phyloP scores from a whole-genome alignment of 1,139 yeast species.

The Kodamaea derodonti region DNA sequence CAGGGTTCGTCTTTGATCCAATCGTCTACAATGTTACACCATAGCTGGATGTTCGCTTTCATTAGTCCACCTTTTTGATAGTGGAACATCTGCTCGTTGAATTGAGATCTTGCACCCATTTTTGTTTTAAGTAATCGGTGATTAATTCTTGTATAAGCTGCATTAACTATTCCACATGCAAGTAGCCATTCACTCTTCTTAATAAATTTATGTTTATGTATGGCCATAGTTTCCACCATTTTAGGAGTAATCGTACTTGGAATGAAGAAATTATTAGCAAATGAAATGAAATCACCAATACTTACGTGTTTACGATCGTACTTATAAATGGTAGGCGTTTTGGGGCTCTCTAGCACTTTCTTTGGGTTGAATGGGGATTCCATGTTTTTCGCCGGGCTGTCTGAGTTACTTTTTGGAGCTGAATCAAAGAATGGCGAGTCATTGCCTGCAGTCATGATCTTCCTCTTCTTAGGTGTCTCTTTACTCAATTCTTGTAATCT shows the following conservation, averaged over 20 bases:
- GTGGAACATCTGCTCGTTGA: slow-evolving; percentile 47
- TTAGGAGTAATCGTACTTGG: slow-evolving; percentile 50
- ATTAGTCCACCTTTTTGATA: slow-evolving; percentile 52
- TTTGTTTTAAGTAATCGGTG: slow-evolving; percentile 39
- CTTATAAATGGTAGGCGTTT: slow-evolving; percentile 15
- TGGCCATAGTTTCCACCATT: slow-evolving; percentile 48
- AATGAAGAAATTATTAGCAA: slow-evolving; percentile 61
- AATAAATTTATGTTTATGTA: slow-evolving; percentile 47
- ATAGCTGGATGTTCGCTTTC: slow-evolving; percentile 44
- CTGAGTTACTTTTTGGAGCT: background rate
- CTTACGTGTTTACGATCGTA: slow-evolving; percentile 26
- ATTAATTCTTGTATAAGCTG: slow-evolving; percentile 55
- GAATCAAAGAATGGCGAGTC: background rate
- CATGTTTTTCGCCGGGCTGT: slow-evolving; percentile 10
- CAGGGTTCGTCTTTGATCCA: slow-evolving; percentile 54
- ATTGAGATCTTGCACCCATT: slow-evolving; percentile 46
- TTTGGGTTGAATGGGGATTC: slow-evolving; percentile 35
- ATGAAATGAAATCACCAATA: slow-evolving; percentile 51
- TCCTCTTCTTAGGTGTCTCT: slow-evolving; percentile 5
- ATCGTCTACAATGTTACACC: slow-evolving; percentile 51
- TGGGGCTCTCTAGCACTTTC: slow-evolving; percentile 10
- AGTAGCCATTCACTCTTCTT: slow-evolving; percentile 63
- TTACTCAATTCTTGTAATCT: slow-evolving; percentile 17
- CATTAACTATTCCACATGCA: slow-evolving; percentile 61
- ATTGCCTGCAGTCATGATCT: background rate